Conservation (phyloP, 768 basidiomycete species). For the Pleurotus giganteus region DNA sequence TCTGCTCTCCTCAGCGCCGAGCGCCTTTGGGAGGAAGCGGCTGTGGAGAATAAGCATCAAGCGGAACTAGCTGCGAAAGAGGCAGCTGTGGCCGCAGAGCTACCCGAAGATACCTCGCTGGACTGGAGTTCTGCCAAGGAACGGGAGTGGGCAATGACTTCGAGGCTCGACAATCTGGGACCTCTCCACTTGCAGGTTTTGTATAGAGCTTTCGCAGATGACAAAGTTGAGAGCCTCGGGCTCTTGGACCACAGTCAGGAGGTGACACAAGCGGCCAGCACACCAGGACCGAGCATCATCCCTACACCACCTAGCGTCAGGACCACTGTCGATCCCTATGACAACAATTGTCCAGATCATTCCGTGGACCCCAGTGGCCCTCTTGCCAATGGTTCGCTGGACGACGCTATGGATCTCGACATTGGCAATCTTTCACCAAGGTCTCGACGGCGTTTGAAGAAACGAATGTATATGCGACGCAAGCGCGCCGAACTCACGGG, state of each 20-base stretch:
- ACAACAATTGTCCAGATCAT: too few relatives aligned
- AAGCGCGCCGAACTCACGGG: constrained; percentile 55
- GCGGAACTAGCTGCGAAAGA: constrained; percentile 15
- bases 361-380: too few relatives aligned
- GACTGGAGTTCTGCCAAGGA: constrained; percentile 21
- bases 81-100: constrained; percentile 6
- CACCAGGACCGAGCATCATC: too few relatives aligned
- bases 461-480: constrained; percentile 71
- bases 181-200: constrained; percentile 24
- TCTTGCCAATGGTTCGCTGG: too few relatives aligned
- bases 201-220: constrained; percentile 22
- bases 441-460: constrained; percentile 53
- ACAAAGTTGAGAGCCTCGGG: background rate
- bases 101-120: constrained; percentile 13
- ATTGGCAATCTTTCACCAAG: constrained; percentile 37
- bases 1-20: constrained; percentile 25
- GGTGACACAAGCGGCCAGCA: background rate
- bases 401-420: background rate
- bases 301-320: too few relatives aligned
- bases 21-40: constrained; percentile 22
- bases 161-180: constrained; percentile 17
- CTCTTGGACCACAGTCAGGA: background rate
- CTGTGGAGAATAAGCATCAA: constrained; percentile 17
- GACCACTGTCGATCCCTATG: too few relatives aligned
- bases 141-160: constrained; percentile 23